Base-by-base conservation (phyloP, 768 basidiomycete genomes). In the Pholiota microspora region DNA sequence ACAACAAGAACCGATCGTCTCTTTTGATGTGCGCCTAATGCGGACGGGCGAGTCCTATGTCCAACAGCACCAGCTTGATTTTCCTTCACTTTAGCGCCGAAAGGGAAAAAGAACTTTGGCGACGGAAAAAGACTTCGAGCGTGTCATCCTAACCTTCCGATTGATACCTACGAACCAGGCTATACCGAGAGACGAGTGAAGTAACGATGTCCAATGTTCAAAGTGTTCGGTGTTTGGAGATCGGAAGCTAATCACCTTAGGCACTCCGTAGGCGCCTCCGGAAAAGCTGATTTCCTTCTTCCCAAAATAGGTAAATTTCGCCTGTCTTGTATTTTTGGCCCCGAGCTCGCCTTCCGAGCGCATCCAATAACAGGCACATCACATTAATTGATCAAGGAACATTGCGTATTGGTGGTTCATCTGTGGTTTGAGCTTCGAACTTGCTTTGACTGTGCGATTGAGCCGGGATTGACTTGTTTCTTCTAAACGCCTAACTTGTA, bases 301-400 rank as follows among this genome's bases (percentile, higher is more conserved):
- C 46, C 46, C 32, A 48, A 48, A 48, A 48, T 31, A 34, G 46
- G 27, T 18, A 48, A 48, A 48, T 48, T 21, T 32, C 25, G 32
- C 32, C 18, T 27, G 25, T 25, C 18, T 45, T 24, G 42, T 9
- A 18, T 10, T 48, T 31, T 34, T 21, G 29, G 46, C 29, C 46
- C 16, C 46, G 18, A 31, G 8, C 46, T 4, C 32, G 21, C 23
- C 10, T 6, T 48, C 25, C 29, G 25, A 16, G 46, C 29, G 12
- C 29, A 48, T 15, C 13, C 13, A 21, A 18, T 28, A 29, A 18
- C 46, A 48, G 46, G 46, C 29, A 48, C 46, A n/a, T 15, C 4
- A 12, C 46, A 48, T 48, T 18, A 21, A 48, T 18, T 13, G 32
- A 23, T 48, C 46, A 34, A 29, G 27, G 46, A 18, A 23, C 46